Percentiles rank a stretch among this genome's conserved stretches.
phyloP scores from a whole-genome alignment of 768 basidiomycete genomes.

The Tephrocybe sp. region DNA sequence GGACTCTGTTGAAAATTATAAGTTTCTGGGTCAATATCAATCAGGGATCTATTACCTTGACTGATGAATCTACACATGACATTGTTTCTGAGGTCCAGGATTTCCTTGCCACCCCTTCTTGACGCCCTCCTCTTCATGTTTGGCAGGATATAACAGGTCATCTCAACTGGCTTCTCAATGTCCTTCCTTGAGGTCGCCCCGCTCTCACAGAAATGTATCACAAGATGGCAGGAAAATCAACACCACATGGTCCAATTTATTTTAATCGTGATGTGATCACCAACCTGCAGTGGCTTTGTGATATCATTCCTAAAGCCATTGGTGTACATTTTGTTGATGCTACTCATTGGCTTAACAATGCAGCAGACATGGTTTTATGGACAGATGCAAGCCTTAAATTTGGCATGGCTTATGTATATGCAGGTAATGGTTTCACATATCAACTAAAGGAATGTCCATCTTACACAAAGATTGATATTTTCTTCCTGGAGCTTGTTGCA shows the following conservation, averaged over 20 bases:
- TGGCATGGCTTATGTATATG: neutral
- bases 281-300: neutral
- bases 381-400: conserved; percentile 4
- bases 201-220: conserved; percentile 16
- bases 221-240: conserved; percentile 9
- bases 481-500: neutral
- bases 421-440: neutral
- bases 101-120: neutral
- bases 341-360: neutral
- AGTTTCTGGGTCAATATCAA: conserved; percentile 28
- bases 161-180: conserved; percentile 20
- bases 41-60: conserved; percentile 17
- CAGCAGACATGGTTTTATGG: conserved; percentile 8
- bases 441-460: neutral
- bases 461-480: neutral
- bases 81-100: conserved; percentile 14
- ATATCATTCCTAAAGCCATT: conserved; percentile 4
- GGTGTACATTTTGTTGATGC: neutral
- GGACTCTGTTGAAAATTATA: conserved; percentile 26
- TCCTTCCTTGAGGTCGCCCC: conserved; percentile 17
- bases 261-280: neutral
- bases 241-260: neutral
- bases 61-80: conserved; percentile 1
- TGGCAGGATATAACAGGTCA: conserved; percentile 1
- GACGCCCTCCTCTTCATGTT: neutral